These are phyloP conservation scores for Fusarium humuli DNA, from an alignment of 2,329 filamentous ascomycete genomes.

Conservation along the genomic window DNA sequence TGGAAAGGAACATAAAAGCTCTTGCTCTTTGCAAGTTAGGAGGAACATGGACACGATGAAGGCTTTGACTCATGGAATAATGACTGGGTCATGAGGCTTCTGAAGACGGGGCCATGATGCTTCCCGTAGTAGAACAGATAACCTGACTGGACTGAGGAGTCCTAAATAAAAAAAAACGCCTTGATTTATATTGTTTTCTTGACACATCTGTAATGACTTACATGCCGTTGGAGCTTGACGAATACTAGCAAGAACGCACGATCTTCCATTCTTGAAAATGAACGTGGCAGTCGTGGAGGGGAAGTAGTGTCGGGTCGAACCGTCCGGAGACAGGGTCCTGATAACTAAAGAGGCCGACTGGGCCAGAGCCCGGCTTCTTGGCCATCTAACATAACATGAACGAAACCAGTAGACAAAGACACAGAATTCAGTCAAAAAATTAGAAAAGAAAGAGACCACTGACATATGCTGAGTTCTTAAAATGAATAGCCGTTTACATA, in stretches of 20 bases:
- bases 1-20: slow-evolving; percentile 48
- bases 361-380: not conserved
- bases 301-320: not conserved
- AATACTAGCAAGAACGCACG: not conserved
- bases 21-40: slow-evolving; percentile 49
- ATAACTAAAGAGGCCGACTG: not conserved
- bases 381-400: not conserved
- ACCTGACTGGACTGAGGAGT: slow-evolving; percentile 51
- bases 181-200: slow-evolving; percentile 35
- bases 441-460: not conserved
- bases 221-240: not conserved
- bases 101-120: slow-evolving; percentile 44
- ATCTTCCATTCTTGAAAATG: not conserved
- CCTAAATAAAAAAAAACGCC: slow-evolving; percentile 50
- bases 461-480: not conserved
- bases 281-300: not conserved
- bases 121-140: slow-evolving; percentile 50
- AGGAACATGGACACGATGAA: slow-evolving; percentile 48
- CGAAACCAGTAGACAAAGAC: not conserved
- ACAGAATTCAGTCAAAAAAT: not conserved
- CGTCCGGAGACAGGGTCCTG: not conserved
- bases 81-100: slow-evolving; percentile 46
- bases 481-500: not conserved
- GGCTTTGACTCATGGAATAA: slow-evolving; percentile 45
- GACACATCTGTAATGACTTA: not conserved